Evolutionary conservation across 192 early-diverging fungal species (phyloP), one percentile per base, ranked within the genome.

Genomic region (Mortierella alpina): DNA sequence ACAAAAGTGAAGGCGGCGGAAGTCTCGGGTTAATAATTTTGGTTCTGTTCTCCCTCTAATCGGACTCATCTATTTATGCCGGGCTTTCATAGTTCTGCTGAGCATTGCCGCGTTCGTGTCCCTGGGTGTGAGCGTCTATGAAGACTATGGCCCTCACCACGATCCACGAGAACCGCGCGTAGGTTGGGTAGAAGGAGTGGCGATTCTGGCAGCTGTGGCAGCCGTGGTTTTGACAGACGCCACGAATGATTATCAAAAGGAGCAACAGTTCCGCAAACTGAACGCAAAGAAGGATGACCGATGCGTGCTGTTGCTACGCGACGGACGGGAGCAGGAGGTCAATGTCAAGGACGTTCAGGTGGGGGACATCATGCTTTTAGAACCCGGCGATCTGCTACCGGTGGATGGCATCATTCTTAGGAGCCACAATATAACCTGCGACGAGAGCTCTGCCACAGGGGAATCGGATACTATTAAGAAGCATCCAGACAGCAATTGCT

Each of bases 401-500:
- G 96, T 95, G n/a, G 97, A 99, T 75, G 96, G 95, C 72, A 82
- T 98, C 58, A 89, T 92, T 57, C 71, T 98, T 53, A 82, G 83
- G 58, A 93, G 91, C 14, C 93, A 93, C 84, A 94, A 96, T 86
- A 81, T 97, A 57, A 86, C 85, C 22, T 91, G 90, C 69, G 97
- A 99, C 85, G 97, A 99, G 81, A 93, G 91, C 46, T 90, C 94
- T 53, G 90, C 93, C 9, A 99, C 97, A 5, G 97, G 97, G 61
- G 97, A 99, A 85, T 93, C 95, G 2, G 89, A 95, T 59, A 86
- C 94, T 0, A 85, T 97, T 66, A 90, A 91, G 70, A 99, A 99
- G 83, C 89, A 84, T 64, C 55, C 83, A 0, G 66, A 86, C 40
- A 84, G 89, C 39, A 94, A 97, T 66, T 90, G 89, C 55, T 96